Evolutionary conservation across 2,329 filamentous ascomycete species (phyloP).

Genomic region (Lizonia empirigonia): DNA sequence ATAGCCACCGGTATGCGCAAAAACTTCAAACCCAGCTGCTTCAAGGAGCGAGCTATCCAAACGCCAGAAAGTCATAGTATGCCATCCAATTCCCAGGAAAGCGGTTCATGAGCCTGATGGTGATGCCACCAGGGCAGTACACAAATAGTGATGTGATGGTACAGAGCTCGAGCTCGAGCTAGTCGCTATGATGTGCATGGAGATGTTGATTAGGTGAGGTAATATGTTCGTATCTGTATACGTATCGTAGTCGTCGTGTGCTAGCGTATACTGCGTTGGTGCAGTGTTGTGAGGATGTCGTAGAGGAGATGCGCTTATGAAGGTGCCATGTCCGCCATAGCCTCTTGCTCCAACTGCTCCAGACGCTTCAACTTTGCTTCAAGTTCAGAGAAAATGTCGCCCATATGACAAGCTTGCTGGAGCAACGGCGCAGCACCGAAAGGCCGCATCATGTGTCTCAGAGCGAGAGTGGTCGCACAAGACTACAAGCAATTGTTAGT

Average conservation of each 20-base stretch:
- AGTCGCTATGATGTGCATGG: neutral
- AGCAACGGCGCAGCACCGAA: slow-evolving; percentile 67
- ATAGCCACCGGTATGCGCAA: slow-evolving; percentile 3
- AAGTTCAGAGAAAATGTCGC: slow-evolving; percentile 69
- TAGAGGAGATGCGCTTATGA: slow-evolving; percentile 16
- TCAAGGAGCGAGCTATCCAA: neutral
- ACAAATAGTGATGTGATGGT: slow-evolving; percentile 9
- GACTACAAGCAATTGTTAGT: slow-evolving; percentile 62
- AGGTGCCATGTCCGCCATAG: slow-evolving; percentile 35
- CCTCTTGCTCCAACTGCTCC: slow-evolving; percentile 48
- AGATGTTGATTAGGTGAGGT: neutral
- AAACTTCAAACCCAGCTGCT: neutral
- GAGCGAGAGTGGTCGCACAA: slow-evolving; percentile 76
- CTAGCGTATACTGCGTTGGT: neutral
- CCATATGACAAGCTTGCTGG: slow-evolving; percentile 78
- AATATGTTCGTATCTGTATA: neutral
- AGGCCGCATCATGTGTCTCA: slow-evolving; percentile 79
- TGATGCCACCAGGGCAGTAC: slow-evolving; percentile 10
- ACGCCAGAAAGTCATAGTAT: slow-evolving; percentile 8
- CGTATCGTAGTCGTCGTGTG: slow-evolving; percentile 1
- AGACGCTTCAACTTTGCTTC: slow-evolving; percentile 67
- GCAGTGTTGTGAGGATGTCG: neutral
- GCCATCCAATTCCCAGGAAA: neutral
- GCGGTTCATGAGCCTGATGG: slow-evolving; percentile 1
- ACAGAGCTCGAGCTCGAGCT: slow-evolving; percentile 2